phyloP scores from a whole-genome alignment of 208 protist species.

The Leishmania gerbilli region DNA sequence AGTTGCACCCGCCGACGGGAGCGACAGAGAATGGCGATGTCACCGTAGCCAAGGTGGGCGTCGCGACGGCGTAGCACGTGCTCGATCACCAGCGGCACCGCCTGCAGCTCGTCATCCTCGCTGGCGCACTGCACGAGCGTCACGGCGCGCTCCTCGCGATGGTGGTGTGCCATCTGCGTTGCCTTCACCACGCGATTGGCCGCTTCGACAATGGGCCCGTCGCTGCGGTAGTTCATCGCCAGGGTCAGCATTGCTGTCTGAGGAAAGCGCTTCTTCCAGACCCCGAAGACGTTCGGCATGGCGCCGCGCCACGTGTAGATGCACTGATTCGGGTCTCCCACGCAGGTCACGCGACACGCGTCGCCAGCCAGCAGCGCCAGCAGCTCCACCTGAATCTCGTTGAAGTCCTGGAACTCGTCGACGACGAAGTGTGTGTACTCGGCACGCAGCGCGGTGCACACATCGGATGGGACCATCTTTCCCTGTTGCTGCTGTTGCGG shows the following conservation, averaged over 20 bases:
- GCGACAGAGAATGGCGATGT: conserved; percentile 88
- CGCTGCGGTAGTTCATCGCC: conserved; percentile 86
- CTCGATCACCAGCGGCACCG: conserved; percentile 52
- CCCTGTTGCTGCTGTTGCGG: neutral
- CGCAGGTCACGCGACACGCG: conserved; percentile 82
- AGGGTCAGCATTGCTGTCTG: conserved; percentile 47
- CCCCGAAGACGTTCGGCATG: conserved; percentile 58
- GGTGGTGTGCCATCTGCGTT: conserved; percentile 46
- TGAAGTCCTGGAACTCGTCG: conserved; percentile 91
- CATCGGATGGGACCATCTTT: conserved; percentile 26
- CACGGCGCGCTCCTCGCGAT: conserved; percentile 36
- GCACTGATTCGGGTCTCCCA: conserved; percentile 89
- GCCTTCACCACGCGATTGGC: conserved; percentile 59
- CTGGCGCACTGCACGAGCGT: conserved; percentile 42
- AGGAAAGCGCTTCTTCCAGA: conserved; percentile 80
- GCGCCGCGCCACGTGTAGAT: conserved; percentile 91
- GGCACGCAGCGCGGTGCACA: conserved; percentile 39
- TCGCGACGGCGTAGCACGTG: conserved; percentile 47
- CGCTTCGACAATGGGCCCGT: conserved; percentile 61
- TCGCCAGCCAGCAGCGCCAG: conserved; percentile 80
- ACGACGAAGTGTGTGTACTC: conserved; percentile 87
- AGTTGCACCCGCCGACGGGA: conserved; percentile 49
- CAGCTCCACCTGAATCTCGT: conserved; percentile 87
- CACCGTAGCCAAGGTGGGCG: conserved; percentile 40
- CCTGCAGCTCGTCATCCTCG: conserved; percentile 41